These are phyloP conservation scores for Apiotrichum siamense DNA, from an alignment of 1,284 basidiomycete genomes.

Conservation along the genomic window DNA sequence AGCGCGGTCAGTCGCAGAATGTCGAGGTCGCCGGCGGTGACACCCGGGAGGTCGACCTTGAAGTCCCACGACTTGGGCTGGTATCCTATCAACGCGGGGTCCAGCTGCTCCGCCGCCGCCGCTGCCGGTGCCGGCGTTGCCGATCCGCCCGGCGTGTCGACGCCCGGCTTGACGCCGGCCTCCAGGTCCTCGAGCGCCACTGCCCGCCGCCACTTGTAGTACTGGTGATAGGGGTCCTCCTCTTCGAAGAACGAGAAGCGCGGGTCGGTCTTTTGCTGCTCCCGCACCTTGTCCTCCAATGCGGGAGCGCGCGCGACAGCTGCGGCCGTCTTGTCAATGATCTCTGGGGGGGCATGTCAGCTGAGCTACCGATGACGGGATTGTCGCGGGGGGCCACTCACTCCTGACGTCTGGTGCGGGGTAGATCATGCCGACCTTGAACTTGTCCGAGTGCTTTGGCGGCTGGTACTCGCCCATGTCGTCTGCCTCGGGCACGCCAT, in stretches of 20 bases:
- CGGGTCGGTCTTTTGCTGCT: constrained; percentile 86
- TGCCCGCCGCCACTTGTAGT: constrained; percentile 82
- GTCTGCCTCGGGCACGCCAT: constrained; percentile 19
- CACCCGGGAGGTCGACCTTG: constrained; percentile 79
- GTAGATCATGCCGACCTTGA: constrained; percentile 76
- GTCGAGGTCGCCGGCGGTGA: constrained; percentile 87
- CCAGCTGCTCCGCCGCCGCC: constrained; percentile 48
- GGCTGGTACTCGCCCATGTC: constrained; percentile 37
- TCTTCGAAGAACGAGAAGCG: constrained; percentile 92
- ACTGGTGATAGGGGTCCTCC: constrained; percentile 92
- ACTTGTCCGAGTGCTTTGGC: constrained; percentile 54
- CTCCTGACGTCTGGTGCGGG: constrained; percentile 90
- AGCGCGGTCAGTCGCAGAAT: constrained; percentile 88
- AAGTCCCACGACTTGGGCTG: constrained; percentile 83
- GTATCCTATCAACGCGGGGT: constrained; percentile 49
- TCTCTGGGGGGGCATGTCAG: constrained; percentile 54
- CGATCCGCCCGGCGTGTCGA: constrained; percentile 8
- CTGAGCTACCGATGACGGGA: background rate
- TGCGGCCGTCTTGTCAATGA: constrained; percentile 93
- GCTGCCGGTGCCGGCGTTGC: constrained; percentile 26
- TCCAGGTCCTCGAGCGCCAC: constrained; percentile 61
- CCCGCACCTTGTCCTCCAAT: constrained; percentile 92
- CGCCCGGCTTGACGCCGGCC: constrained; percentile 27
- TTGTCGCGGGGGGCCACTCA: constrained; percentile 45
- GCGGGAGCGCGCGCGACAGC: constrained; percentile 83